Percentiles rank a stretch among this genome's conserved stretches.
These are phyloP conservation scores for Trametes punicea DNA, from an alignment of 768 basidiomycete genomes.

Conservation along the genomic window DNA sequence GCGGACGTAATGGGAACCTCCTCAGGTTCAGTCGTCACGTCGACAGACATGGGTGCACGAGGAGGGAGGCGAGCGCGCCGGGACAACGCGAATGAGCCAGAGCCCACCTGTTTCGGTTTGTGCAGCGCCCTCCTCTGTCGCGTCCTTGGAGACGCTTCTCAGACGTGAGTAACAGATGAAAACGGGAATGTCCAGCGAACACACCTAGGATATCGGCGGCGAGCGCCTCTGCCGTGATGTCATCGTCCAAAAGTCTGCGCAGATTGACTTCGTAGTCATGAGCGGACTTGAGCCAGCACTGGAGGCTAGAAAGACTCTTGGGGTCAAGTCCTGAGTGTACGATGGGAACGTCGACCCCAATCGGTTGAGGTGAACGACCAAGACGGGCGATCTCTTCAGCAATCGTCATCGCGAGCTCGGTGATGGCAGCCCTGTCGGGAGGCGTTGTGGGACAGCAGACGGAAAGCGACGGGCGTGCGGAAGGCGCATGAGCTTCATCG, in stretches of 20 bases:
- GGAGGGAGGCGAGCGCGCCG: slow-evolving; percentile 11
- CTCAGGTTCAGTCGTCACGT: slow-evolving; percentile 14
- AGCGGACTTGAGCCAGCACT: slow-evolving; percentile 35
- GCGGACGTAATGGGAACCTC: slow-evolving; percentile 15
- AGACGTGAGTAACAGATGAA: not conserved
- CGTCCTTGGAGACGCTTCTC: slow-evolving; percentile 13
- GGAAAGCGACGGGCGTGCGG: slow-evolving; percentile 20
- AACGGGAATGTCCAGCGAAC: not conserved
- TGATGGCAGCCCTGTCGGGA: slow-evolving; percentile 14
- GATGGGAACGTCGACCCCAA: slow-evolving; percentile 32
- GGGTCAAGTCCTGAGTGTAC: slow-evolving; percentile 34
- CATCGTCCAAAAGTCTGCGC: slow-evolving; percentile 31
- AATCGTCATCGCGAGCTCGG: slow-evolving; percentile 32
- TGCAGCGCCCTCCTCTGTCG: slow-evolving; percentile 7
- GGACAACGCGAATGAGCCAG: slow-evolving; percentile 13
- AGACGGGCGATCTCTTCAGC: slow-evolving; percentile 33
- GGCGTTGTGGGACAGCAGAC: slow-evolving; percentile 13
- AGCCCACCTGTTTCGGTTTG: slow-evolving; percentile 10
- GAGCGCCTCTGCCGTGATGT: slow-evolving; percentile 28
- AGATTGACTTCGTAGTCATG: slow-evolving; percentile 31
- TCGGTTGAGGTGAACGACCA: slow-evolving; percentile 26
- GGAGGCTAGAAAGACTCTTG: slow-evolving; percentile 29
- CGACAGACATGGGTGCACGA: slow-evolving; percentile 13
- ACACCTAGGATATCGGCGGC: slow-evolving; percentile 29
- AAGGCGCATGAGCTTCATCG: slow-evolving; percentile 13